Percentiles rank a stretch among this genome's conserved stretches.
Evolutionary conservation across 2,329 filamentous ascomycete genomes (phyloP).

Genomic region (Cordyceps militaris): DNA sequence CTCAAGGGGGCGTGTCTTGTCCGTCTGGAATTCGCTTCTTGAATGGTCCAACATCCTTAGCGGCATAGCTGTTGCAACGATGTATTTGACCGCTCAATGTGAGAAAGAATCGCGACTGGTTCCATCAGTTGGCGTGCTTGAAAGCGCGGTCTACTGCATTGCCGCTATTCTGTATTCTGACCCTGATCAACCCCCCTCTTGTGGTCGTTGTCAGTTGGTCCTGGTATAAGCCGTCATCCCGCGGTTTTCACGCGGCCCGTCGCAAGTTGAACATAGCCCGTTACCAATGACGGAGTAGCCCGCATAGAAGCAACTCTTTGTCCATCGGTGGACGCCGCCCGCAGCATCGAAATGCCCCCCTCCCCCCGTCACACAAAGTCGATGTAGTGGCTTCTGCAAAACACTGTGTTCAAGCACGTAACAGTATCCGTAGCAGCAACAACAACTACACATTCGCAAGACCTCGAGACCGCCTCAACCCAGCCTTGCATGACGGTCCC

Average conservation of each 20-base stretch:
- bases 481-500: not conserved
- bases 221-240: not conserved
- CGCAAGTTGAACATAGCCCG: not conserved
- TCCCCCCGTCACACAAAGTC: too few species aligned
- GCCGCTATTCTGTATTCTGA: not conserved
- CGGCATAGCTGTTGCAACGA: too few species aligned
- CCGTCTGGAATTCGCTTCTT: not conserved
- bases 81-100: not conserved
- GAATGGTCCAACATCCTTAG: not conserved
- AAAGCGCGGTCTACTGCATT: not conserved
- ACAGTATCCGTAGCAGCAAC: too few species aligned
- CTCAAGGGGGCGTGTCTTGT: not conserved
- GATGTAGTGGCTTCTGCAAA: too few species aligned
- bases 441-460: not conserved
- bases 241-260: constrained; percentile 6
- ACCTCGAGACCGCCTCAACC: not conserved
- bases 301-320: too few species aligned
- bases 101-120: too few species aligned
- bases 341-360: too few species aligned
- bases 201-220: not conserved
- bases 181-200: not conserved
- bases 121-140: not conserved
- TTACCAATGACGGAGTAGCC: too few species aligned
- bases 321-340: too few species aligned
- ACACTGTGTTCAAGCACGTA: too few species aligned